phyloP scores from a whole-genome alignment of 1,139 yeast species.

The Pichia sp. region DNA sequence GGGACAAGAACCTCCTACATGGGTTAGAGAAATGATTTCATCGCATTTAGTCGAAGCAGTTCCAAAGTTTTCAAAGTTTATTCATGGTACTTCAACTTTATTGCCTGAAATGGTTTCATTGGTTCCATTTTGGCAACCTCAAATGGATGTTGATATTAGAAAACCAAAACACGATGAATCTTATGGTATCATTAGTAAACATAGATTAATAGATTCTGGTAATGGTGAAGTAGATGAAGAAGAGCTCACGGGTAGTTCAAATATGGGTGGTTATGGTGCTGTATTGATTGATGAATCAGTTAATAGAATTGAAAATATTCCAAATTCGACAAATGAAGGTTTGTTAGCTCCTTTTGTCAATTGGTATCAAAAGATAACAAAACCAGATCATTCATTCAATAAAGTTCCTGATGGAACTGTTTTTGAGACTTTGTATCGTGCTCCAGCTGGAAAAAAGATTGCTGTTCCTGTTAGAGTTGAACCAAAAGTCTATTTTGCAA shows the following conservation, averaged over 20 bases:
- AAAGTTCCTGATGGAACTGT: constrained; percentile 79
- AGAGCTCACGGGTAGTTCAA: constrained; percentile 36
- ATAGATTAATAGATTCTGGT: constrained; percentile 24
- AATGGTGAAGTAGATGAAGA: constrained; percentile 43
- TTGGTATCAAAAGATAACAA: constrained; percentile 15
- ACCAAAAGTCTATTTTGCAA: constrained; percentile 80
- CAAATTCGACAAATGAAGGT: constrained; percentile 12
- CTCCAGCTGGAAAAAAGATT: constrained; percentile 75
- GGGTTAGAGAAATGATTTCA: constrained; percentile 89
- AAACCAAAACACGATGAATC: constrained; percentile 71
- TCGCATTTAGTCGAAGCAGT: constrained; percentile 96
- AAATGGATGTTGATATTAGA: constrained; percentile 91
- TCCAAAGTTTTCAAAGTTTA: constrained; percentile 93
- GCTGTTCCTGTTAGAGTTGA: constrained; percentile 76
- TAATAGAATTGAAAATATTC: constrained; percentile 24
- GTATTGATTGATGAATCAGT: constrained; percentile 26
- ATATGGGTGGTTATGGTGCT: constrained; percentile 32
- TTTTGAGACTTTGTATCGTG: constrained; percentile 54
- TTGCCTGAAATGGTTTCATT: constrained; percentile 75
- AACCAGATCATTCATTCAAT: constrained; percentile 44
- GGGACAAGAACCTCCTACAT: constrained; percentile 97
- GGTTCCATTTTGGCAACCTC: constrained; percentile 98
- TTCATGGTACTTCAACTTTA: constrained; percentile 89
- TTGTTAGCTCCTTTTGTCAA: constrained; percentile 13
- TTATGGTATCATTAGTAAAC: constrained; percentile 45